phyloP scores from a whole-genome alignment of 2,329 filamentous ascomycete genomes.

The Cordyceps farinosa region DNA sequence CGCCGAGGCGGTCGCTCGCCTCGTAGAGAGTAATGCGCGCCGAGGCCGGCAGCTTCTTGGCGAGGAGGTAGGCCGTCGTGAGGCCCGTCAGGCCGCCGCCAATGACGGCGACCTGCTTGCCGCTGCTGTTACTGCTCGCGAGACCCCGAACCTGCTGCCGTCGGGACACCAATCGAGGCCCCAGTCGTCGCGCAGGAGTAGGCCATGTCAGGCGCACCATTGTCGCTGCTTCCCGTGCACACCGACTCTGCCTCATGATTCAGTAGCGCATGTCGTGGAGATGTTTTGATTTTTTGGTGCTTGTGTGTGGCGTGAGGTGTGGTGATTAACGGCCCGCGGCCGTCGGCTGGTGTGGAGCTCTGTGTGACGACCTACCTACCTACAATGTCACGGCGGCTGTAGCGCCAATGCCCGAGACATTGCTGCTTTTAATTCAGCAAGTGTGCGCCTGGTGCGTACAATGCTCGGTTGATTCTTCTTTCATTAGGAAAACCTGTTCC shows the following conservation, averaged over 20 bases:
- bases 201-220: background rate
- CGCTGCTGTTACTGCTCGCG: background rate
- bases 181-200: background rate
- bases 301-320: constrained; percentile 6
- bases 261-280: constrained; percentile 4
- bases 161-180: background rate
- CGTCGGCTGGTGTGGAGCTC: background rate
- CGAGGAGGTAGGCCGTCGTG: constrained; percentile 72
- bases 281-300: background rate
- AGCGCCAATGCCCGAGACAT: background rate
- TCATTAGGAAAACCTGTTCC: too few species aligned
- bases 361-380: background rate
- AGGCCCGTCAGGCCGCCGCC: constrained; percentile 84
- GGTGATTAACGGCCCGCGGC: background rate
- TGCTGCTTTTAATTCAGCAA: background rate
- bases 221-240: constrained; percentile 5
- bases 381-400: background rate
- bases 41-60: constrained; percentile 58
- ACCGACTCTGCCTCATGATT: constrained; percentile 2
- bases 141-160: constrained; percentile 1
- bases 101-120: constrained; percentile 58
- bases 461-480: too few species aligned
- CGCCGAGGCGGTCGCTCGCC: constrained; percentile 64
- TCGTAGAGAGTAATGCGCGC: constrained; percentile 81
- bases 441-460: too few species aligned